phyloP scores from a whole-genome alignment of 208 protist species.

The Acanthamoeba lenticulata region DNA sequence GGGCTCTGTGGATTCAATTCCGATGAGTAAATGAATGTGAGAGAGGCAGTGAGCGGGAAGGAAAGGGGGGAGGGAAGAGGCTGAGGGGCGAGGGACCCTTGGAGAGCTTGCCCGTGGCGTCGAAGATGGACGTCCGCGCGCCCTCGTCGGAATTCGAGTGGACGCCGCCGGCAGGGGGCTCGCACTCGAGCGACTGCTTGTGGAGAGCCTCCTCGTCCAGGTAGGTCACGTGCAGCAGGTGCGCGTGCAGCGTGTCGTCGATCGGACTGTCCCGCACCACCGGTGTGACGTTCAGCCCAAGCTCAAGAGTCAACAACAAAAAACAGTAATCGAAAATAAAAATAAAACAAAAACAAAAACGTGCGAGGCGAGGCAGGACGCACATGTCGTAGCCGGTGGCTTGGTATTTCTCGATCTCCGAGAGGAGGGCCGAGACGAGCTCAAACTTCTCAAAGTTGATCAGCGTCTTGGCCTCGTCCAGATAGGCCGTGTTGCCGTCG shows the following conservation, averaged over 20 bases:
- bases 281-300: too few relatives aligned
- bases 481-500: constrained; percentile 68
- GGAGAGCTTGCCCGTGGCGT: constrained; percentile 30
- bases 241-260: constrained; percentile 1
- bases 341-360: not conserved
- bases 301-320: too few relatives aligned
- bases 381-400: not conserved
- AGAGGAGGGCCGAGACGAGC: constrained; percentile 15
- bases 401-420: constrained; percentile 27
- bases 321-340: too few relatives aligned
- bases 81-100: not conserved
- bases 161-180: constrained; percentile 23
- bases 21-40: not conserved
- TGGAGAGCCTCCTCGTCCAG: constrained; percentile 57
- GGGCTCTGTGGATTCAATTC: not conserved
- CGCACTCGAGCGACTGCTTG: constrained; percentile 50
- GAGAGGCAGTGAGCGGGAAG: too few relatives aligned
- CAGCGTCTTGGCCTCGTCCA: constrained; percentile 7
- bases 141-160: not conserved
- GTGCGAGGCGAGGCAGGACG: not conserved
- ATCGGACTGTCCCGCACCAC: too few relatives aligned
- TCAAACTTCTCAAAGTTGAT: constrained; percentile 68
- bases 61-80: not conserved
- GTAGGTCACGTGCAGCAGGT: not conserved
- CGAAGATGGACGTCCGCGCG: constrained; percentile 49